Evolutionary conservation across 2,329 filamentous ascomycete genomes (phyloP).

Genomic region (Phaeophleospora eucalypticola): DNA sequence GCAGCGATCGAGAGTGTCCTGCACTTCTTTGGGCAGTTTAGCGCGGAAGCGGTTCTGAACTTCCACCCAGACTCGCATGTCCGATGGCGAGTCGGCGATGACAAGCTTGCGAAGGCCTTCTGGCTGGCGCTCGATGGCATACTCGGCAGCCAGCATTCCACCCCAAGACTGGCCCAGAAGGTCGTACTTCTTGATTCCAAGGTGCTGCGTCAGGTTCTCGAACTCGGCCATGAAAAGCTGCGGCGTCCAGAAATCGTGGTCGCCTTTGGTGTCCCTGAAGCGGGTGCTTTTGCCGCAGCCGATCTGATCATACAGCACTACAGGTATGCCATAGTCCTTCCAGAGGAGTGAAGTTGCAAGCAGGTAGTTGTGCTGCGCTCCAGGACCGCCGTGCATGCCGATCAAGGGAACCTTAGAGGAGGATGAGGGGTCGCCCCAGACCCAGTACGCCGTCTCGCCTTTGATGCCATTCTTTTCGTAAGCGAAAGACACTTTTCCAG

Average conservation of each 20-base stretch:
- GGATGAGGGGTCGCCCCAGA: conserved; percentile 34
- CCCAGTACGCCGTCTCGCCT: conserved; percentile 37
- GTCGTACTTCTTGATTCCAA: conserved; percentile 40
- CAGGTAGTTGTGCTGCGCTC: conserved; percentile 33
- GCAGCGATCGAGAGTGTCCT: conserved; percentile 23
- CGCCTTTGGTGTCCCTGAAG: conserved; percentile 41
- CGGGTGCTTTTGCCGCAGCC: conserved; percentile 49
- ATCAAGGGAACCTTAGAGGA: conserved; percentile 28
- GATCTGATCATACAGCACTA: conserved; percentile 52
- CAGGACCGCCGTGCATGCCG: conserved; percentile 43
- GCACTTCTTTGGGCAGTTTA: conserved; percentile 24
- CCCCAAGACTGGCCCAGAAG: conserved; percentile 52
- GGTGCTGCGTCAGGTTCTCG: conserved; percentile 42
- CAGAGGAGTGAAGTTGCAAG: conserved; percentile 34
- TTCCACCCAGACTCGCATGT: conserved; percentile 26
- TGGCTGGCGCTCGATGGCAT: conserved; percentile 35
- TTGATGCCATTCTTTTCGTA: conserved; percentile 24
- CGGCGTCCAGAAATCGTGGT: conserved; percentile 45
- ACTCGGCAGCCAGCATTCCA: conserved; percentile 46
- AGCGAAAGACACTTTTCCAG: conserved; percentile 9
- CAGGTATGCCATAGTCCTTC: conserved; percentile 34
- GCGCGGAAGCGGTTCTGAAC: conserved; percentile 22
- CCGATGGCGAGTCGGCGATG: conserved; percentile 26
- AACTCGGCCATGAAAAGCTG: conserved; percentile 48
- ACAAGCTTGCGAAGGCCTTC: conserved; percentile 37